Evolutionary conservation across 2,329 filamentous ascomycete genomes (phyloP).

Genomic region (Colletotrichum chrysophilum): DNA sequence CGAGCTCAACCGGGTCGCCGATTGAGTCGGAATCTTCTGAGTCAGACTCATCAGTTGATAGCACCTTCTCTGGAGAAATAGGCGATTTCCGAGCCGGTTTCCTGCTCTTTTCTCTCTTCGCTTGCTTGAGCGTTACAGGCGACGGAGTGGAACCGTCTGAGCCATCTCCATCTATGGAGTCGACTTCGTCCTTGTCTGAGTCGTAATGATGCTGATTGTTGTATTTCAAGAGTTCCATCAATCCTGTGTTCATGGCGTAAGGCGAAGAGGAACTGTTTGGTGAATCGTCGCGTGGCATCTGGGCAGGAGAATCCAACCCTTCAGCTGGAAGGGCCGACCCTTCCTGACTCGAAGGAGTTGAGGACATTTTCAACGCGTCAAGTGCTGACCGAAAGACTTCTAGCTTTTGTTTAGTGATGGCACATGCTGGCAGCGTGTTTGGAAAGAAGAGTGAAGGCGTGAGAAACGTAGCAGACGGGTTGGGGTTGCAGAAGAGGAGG

Average conservation of each 20-base stretch:
- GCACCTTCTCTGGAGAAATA: neutral
- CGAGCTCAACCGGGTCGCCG: neutral
- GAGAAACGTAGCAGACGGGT: neutral
- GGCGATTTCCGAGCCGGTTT: neutral
- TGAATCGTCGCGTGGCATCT: neutral
- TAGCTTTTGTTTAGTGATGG: neutral
- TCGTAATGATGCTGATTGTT: neutral
- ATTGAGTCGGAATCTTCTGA: neutral
- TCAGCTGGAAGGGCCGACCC: neutral
- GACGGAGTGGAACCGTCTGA: neutral
- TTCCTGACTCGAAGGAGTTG: neutral
- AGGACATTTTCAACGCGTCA: neutral
- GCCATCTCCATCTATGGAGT: neutral
- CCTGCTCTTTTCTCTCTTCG: neutral
- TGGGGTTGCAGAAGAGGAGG: neutral
- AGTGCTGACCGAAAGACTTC: neutral
- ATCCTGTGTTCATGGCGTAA: neutral
- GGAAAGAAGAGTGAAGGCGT: neutral
- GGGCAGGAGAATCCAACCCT: neutral
- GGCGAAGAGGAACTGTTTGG: neutral
- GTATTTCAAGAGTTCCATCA: neutral
- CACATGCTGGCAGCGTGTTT: neutral
- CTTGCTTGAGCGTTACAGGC: neutral
- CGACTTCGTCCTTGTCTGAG: constrained; percentile 11
- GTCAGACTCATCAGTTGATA: neutral